Evolutionary conservation across 345 rosid genomes (phyloP), one percentile per base, ranked within the genome.

Genomic region (Melastoma malabathricum): DNA sequence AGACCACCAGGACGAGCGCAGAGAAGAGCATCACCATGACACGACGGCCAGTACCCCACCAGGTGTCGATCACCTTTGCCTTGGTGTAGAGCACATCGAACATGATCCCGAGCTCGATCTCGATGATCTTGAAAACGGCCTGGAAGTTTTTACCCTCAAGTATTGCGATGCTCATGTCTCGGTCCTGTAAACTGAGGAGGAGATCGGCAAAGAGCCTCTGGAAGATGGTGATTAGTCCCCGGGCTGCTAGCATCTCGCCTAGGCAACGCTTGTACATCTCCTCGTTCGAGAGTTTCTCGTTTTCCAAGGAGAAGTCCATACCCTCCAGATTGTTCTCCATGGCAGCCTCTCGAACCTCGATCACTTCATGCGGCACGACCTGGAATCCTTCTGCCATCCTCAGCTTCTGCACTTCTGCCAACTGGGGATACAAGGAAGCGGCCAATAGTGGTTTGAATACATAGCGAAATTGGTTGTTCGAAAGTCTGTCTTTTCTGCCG

Each of bases 11-110:
- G 0, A 47, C 50, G 22, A 57, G 43, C 18, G 13, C 49, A 5
- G 44, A n/a, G 5, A 48, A 43, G 22, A 47, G 6, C 15, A 47
- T 18, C 18, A 43, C 43, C 22, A 47, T 15, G 22, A 43, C 13
- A 10, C 79, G 73, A 20, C 60, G 58, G 46, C 8, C 29, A 6
- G 39, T 22, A 43, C 78, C 74, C 10, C 3, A 17, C 7, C 3
- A 0, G 22, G 61, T 14, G 25, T 57, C 53, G 1, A 66, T 56
- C n/a, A 70, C 25, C 2, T 44, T 52, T 12, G 69, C 71, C 63
- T 81, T 81, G 27, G 89, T 81, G 66, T 69, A 72, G 18, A 75
- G 54, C 54, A 45, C 20, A 46, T 75, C 80, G n/a, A 72, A 81
- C 23, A 75, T 38, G 50, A 78, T 65, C 22, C 61, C 55, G n/a